Conservation (phyloP, 805 yeast genomes). For the Torulaspora delbrueckii region DNA sequence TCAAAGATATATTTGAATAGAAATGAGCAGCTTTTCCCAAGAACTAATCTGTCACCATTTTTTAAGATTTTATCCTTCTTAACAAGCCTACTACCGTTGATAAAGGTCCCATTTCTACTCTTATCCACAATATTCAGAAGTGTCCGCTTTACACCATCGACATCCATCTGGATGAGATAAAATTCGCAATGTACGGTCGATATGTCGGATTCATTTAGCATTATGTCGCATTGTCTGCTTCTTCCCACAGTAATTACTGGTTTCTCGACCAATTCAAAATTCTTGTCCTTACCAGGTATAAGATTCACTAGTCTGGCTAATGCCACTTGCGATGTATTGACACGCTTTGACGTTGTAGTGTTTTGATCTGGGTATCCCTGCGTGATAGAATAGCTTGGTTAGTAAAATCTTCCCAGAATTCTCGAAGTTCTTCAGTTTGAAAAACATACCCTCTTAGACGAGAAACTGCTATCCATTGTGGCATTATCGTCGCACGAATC, state of each 20-base stretch:
- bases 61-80: conserved; percentile 47
- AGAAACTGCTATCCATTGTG: background rate
- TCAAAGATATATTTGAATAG: conserved; percentile 42
- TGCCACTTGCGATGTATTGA: conserved; percentile 2
- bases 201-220: conserved; percentile 52
- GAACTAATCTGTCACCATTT: conserved; percentile 59
- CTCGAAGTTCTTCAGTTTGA: background rate
- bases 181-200: conserved; percentile 63
- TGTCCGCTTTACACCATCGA: conserved; percentile 34
- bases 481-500: background rate
- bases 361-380: conserved; percentile 10
- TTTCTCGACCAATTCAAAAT: conserved; percentile 32
- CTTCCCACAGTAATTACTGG: conserved; percentile 44
- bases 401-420: background rate
- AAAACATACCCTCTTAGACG: conserved; percentile 14
- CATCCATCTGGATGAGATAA: conserved; percentile 38
- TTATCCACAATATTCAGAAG: conserved; percentile 49
- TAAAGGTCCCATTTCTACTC: conserved; percentile 59
- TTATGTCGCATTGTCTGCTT: conserved; percentile 55
- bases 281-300: conserved; percentile 34
- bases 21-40: conserved; percentile 51
- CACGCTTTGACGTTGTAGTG: conserved; percentile 15
- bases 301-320: conserved; percentile 28
- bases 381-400: conserved; percentile 1
- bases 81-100: conserved; percentile 51